These are phyloP conservation scores for Ustilago bromivora DNA, from an alignment of 1,284 basidiomycete species.

Conservation along the genomic window DNA sequence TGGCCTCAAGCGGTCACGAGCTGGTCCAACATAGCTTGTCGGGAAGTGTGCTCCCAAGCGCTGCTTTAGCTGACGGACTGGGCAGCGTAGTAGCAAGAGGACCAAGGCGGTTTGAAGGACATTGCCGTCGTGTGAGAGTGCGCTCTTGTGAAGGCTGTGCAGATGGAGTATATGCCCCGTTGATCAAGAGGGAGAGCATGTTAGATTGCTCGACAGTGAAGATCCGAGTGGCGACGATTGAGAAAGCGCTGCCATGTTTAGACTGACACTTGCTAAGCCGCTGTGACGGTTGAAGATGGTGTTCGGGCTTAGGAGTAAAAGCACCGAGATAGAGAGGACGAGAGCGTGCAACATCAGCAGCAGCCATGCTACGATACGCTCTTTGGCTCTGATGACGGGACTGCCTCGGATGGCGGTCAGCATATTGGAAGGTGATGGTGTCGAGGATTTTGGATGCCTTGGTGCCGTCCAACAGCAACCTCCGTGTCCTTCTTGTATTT, in stretches of 20 bases:
- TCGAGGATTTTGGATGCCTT: background rate
- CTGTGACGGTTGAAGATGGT: slow-evolving; percentile 18
- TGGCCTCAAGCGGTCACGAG: too few relatives aligned
- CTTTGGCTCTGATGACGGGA: slow-evolving; percentile 15
- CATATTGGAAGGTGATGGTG: slow-evolving; percentile 6
- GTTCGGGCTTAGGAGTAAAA: slow-evolving; percentile 38
- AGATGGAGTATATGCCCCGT: background rate
- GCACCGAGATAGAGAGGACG: slow-evolving; percentile 14
- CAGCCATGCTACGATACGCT: slow-evolving; percentile 32
- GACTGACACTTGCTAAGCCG: slow-evolving; percentile 40
- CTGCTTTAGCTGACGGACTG: too few relatives aligned
- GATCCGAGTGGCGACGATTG: background rate
- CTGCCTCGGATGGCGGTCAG: slow-evolving; percentile 16
- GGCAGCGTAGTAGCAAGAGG: too few relatives aligned
- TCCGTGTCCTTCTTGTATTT: background rate
- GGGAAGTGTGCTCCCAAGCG: too few relatives aligned
- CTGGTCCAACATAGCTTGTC: too few relatives aligned
- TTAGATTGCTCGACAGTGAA: slow-evolving; percentile 3
- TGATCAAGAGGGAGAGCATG: background rate
- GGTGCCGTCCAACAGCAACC: background rate
- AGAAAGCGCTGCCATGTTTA: slow-evolving; percentile 7
- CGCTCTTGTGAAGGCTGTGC: background rate
- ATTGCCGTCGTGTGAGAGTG: background rate
- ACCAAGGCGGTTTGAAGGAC: background rate
- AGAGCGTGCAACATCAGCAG: slow-evolving; percentile 28